Base-by-base conservation (phyloP, 805 yeast genomes). In the Zygosaccharomyces pseudorouxii region DNA sequence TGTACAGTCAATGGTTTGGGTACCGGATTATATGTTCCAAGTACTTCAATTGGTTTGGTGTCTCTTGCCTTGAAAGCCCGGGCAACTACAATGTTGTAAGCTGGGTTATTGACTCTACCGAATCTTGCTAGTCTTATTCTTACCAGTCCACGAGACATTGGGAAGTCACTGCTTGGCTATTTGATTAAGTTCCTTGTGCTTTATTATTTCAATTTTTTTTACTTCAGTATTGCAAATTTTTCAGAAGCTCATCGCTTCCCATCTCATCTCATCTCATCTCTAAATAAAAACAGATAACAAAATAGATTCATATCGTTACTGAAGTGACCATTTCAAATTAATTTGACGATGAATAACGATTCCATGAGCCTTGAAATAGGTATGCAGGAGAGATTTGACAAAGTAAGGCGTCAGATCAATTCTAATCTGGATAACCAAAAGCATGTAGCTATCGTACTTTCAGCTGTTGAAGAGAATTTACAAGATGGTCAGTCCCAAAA, bases 61-160 rank as follows among this genome's bases (percentile, higher is more conserved):
- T 88, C 89, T 57, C 95, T 76, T n/a, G 89, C 93, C n/a, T 82
- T 75, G 50, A 75, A 63, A 47, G 81, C 78, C 54, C 84, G 81
- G 4, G 95, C 80, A 11, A 92, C 97, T 11, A 92, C 97, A 46
- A 93, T 89, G 69, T 93, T 93, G 73, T 89, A 93, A 3, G 86
- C 73, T 0, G 99, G 99, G 53, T 80, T 82, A 66, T 84, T 84
- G 58, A 77, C 83, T 67, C 97, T 81, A 30, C 99, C 99, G 70
- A 92, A 89, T 54, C 97, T 76, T 42, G 97, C 95, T 50, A 93
- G 74, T 64, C 98, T 80, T 62, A 93, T 89, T 68, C 93, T 81
- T 28, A 90, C 87, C 28, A 85, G 74, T 33, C 92, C 89, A 57
- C 81, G 53, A 9, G 64, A 54, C 69, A 65, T 65, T 20, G 33